Evolutionary conservation across 495 filamentous ascomycete species (phyloP), one percentile per base, ranked within the genome.

Genomic region (Hypoxylon fuscum): DNA sequence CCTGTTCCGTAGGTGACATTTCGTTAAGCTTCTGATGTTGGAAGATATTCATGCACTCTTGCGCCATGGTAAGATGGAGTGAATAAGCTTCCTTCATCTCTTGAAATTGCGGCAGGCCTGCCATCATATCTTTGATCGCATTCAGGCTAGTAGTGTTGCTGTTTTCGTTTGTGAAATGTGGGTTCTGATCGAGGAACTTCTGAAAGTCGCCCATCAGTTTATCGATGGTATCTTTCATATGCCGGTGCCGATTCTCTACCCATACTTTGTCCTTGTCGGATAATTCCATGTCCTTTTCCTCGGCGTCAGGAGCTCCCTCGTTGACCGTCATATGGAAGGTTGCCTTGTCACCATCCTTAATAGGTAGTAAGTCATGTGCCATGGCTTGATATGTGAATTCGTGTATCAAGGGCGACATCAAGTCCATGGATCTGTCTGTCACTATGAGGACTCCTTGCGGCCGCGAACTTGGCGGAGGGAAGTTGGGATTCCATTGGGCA

Each of bases 301-400:
- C 86, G 34, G 87, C 84, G 43, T 87, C 83, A 0, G 73, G 68
- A 9, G 76, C 74, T 14, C 88, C 90, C 68, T 93, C 85, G 59
- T 96, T 94, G 34, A 90, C 71, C 1, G 83, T 74, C 29, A 91
- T 92, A 64, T 88, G 89, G 66, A 94, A 98, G 0, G 88, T 90
- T 11, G 95, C 84, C 71, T 93, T 96, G 40, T 96, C 91, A 10
- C 85, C 85, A 51, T 98, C 95, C 55, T 90, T 85, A 47, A 98
- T 89, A 0, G 89, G 89, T 5, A 98, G 77, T 21, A 98, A 74
- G 73, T 98, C 95, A 70, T 96, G 91, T 14, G 90, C 92, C 94
- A 98, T 98, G 22, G 94, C 91, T 74, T 98, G 95, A 71, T 97
- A 98, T 8, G 96, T 98, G 68, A 98, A 98, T 68, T 98, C 95